Evolutionary conservation across 177 flowering plant genomes (phyloP), one percentile per base, ranked within the genome.

Genomic region (Vitis hybrid): DNA sequence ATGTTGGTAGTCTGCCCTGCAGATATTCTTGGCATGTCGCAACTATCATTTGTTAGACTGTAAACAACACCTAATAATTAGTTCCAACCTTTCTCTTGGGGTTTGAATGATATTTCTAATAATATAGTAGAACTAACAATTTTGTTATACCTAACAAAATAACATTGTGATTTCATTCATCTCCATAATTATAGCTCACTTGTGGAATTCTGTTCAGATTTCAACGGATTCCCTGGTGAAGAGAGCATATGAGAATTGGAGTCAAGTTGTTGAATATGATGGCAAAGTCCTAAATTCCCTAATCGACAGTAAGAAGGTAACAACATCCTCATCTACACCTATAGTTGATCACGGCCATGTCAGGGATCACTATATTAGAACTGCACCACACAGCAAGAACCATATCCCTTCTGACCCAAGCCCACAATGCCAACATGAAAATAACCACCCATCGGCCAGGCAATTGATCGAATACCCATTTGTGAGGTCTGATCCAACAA

Each of bases 241-340:
- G 72, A 77, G 74, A 67, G 92, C 92, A 63, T 88, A 86, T 60
- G 90, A 85, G 18, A 80, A 88, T 56, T 86, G 89, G 92, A 78
- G 71, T 64, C 84, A 79, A 58, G 86, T 85, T 19, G 26, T 85
- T 52, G 89, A 88, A 74, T 86, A 85, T 72, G 90, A 86, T 61
- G 86, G 85, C 5, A 79, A 80, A 60, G 78, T 74, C 63, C 77
- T 88, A 11, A 81, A 75, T 67, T 77, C 81, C 3, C 51, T 73
- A 11, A 53, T 64, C 39, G 69, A 67, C 33, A 60, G 61, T 15
- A 74, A 68, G 45, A 80, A 64, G 49, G 77, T 29, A 51, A 64
- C 63, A 2, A 67, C 19, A 33, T 1, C 76, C 19, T 51, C 72
- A 33, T 67, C 77, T 16, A 52, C 66, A 20, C 67, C 73, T 10